Percentiles rank a stretch among this genome's conserved stretches.
phyloP scores from a whole-genome alignment of 2,329 filamentous ascomycete genomes.

The Lachnellula cervina region DNA sequence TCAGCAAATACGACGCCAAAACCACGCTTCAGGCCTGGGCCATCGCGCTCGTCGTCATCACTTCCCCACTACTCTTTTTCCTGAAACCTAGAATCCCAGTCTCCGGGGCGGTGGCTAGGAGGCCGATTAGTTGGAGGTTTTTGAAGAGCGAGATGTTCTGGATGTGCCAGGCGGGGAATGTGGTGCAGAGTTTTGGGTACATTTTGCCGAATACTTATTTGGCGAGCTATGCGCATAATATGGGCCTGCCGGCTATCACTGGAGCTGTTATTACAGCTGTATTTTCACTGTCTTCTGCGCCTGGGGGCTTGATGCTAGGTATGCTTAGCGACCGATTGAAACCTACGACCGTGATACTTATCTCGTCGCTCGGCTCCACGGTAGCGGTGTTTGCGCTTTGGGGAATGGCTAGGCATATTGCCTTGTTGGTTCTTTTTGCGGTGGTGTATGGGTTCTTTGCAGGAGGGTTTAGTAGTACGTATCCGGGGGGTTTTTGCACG shows the following conservation, averaged over 20 bases:
- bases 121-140: slow-evolving; percentile 30
- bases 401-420: slow-evolving; percentile 40
- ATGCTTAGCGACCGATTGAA: slow-evolving; percentile 37
- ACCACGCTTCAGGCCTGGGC: slow-evolving; percentile 52
- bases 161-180: slow-evolving; percentile 42
- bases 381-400: slow-evolving; percentile 44
- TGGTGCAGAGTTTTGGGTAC: slow-evolving; percentile 45
- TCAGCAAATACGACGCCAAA: slow-evolving; percentile 46
- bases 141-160: slow-evolving; percentile 42
- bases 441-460: slow-evolving; percentile 48
- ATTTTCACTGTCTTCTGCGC: slow-evolving; percentile 40
- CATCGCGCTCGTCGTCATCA: slow-evolving; percentile 44
- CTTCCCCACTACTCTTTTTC: slow-evolving; percentile 51
- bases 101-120: slow-evolving; percentile 3
- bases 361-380: slow-evolving; percentile 41
- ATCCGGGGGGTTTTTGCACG: slow-evolving; percentile 34
- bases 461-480: slow-evolving; percentile 46
- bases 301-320: slow-evolving; percentile 39
- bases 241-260: slow-evolving; percentile 33
- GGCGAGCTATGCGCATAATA: slow-evolving; percentile 37
- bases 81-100: slow-evolving; percentile 50
- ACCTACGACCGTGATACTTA: slow-evolving; percentile 35
- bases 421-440: slow-evolving; percentile 41
- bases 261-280: slow-evolving; percentile 40
- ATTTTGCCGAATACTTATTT: slow-evolving; percentile 46